Base-by-base conservation (phyloP, 257 asterid genomes). In the Ocimum tenuiflorum region DNA sequence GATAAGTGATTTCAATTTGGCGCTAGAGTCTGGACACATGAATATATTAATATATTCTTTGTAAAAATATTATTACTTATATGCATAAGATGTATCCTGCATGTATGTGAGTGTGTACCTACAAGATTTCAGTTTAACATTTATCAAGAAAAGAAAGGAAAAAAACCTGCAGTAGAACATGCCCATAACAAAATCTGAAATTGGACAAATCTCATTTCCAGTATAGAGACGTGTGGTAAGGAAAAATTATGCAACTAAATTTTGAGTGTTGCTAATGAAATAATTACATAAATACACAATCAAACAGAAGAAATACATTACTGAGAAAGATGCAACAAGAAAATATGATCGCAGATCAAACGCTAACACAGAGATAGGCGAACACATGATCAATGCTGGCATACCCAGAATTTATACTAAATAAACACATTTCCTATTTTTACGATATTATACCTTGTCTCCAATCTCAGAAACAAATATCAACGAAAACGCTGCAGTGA, bases 381-480 rank as follows among this genome's bases (percentile, higher is more conserved):
- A 27, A 4, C 31, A 27, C 31, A 27, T 27, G 31, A 27, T 27
- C 31, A 27, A 27, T 27, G 31, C 31, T 27, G 14, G 33, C 27
- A 61, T 27, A 62, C 36, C 11, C 29, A 45, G 43, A 17, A 10
- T 38, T 24, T 13, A 10, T 45, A 41, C 11, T 6, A 54, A 53
- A 31, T 9, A 23, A 20, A 70, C 20, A 17, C 20, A 10, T 12
- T 43, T 15, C 50, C 67, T 41, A 49, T 69, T 12, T 39, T 60
- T 22, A 47, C 31, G 50, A 75, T 57, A 69, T 66, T 31, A 61
- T 84, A 88, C 96, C 95, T 91, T 91, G 86, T 91, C 97, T 64
- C 96, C 97, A 73, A 91, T 91, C 80, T 91, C 97, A 7, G 96
- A 91, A 72, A 91, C 91, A 75, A 86, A 91, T 72, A 91, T 91